These are phyloP conservation scores for Rheum nobile DNA, from an alignment of 148 eudicot genomes.

Conservation along the genomic window DNA sequence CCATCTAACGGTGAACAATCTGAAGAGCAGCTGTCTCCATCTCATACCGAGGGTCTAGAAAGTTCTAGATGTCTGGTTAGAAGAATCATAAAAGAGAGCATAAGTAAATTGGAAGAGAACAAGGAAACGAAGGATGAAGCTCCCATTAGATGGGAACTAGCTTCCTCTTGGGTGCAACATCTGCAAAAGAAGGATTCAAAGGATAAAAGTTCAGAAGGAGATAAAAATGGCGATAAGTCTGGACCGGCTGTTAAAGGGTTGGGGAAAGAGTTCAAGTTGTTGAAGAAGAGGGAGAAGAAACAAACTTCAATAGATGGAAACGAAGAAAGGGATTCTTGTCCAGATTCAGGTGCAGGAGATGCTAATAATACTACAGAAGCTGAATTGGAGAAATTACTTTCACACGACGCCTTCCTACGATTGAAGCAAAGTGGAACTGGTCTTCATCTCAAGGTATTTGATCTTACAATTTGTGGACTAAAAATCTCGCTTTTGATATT, in stretches of 20 bases:
- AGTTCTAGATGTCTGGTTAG: slow-evolving; percentile 32
- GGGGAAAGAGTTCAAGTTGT: slow-evolving; percentile 77
- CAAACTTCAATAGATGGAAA: slow-evolving; percentile 23
- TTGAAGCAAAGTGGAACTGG: slow-evolving; percentile 73
- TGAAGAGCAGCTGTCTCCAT: slow-evolving; percentile 29
- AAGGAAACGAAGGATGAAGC: slow-evolving; percentile 24
- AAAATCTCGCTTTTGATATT: neutral
- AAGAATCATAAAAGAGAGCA: slow-evolving; percentile 52
- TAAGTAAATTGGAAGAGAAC: slow-evolving; percentile 47
- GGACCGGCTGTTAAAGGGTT: slow-evolving; percentile 76
- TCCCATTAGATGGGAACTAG: slow-evolving; percentile 91
- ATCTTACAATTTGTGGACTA: neutral
- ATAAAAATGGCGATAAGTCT: slow-evolving; percentile 22
- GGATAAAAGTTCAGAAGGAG: slow-evolving; percentile 31
- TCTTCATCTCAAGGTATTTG: slow-evolving; percentile 80
- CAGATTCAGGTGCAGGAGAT: slow-evolving; percentile 16
- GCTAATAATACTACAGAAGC: slow-evolving; percentile 13
- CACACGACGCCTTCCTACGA: slow-evolving; percentile 73
- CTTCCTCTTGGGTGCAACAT: slow-evolving; percentile 97
- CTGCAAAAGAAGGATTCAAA: slow-evolving; percentile 64
- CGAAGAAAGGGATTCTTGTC: slow-evolving; percentile 29
- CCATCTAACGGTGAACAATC: slow-evolving; percentile 28
- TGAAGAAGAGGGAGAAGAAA: slow-evolving; percentile 73
- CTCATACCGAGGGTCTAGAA: slow-evolving; percentile 32
- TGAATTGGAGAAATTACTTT: slow-evolving; percentile 50